Base-by-base conservation (phyloP, 805 yeast genomes). In the Lachancea dasiensis region DNA sequence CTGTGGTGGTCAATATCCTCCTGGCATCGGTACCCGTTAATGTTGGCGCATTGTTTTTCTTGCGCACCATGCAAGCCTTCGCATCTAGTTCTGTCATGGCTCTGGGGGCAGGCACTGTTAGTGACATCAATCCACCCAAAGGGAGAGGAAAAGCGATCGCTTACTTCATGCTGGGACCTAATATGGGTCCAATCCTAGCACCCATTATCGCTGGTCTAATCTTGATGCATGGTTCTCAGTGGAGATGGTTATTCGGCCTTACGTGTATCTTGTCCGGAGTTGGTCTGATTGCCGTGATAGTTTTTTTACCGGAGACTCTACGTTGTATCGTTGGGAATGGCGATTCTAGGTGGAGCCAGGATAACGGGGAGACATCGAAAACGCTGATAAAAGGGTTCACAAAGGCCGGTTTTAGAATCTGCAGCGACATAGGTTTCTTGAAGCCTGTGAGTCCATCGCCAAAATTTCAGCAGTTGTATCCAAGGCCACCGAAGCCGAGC, bases 81-180 rank as follows among this genome's bases (percentile, higher is more conserved):
- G 94, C 95, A 25, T 95, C 92, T 0, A 75, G 86, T 43, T 81
- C 90, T 2, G 95, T 87, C 0, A 94, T 87, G 56, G 77, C 94
- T 14, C 81, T 86, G 20, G 96, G 96, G 1, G 95, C 95, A 0
- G 96, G 95, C 2, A 84, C 95, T 0, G 79, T 87, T 14, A 76
- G 86, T 20, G 97, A 87, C 56, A 58, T 87, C 22, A 80, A 71
- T 43, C 68, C 75, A 6, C 79, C 81, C 14, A 68, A 73, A 21
- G 73, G 78, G 47, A 67, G 95, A 50, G 96, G 95, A 2, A 65
- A 72, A 9, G 90, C 94, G 2, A 79, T 87, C 72, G 92, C 95
- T 0, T 70, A 79, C 39, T 87, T 79, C 49, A 87, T 86, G 68
- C 60, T 87, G 45, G 97, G 96, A 0, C 95, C 95, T 0, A 75